Conservation (phyloP, 78 protist species). For the slime mould (Dictyostelium discoideum) region DNA sequence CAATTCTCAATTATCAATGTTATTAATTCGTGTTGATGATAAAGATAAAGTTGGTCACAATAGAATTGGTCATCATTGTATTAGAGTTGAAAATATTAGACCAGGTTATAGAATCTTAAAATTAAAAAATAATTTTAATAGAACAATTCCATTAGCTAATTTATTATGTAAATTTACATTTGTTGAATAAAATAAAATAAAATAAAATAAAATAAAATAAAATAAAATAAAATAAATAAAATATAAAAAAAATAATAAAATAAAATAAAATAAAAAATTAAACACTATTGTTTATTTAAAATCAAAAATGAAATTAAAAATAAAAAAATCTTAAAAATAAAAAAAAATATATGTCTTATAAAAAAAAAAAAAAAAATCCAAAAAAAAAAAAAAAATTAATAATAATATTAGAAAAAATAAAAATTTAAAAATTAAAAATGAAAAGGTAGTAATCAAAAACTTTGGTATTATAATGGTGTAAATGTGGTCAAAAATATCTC, state of each 20-base stretch:
- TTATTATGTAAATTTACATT: conserved; percentile 49
- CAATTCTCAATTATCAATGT: conserved; percentile 48
- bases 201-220: not conserved
- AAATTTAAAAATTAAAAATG: too few species aligned
- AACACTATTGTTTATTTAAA: too few species aligned
- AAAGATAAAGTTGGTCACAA: conserved; percentile 54
- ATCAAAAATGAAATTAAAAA: too few species aligned
- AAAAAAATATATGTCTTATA: too few species aligned
- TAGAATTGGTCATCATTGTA: conserved; percentile 65
- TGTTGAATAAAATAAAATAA: not conserved
- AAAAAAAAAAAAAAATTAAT: not conserved
- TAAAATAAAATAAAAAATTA: not conserved
- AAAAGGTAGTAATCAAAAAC: not conserved
- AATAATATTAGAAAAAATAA: too few species aligned
- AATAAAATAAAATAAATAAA: not conserved
- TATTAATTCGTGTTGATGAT: conserved; percentile 70
- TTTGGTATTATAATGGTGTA: not conserved
- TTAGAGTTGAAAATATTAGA: conserved; percentile 44
- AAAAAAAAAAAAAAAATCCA: not conserved
- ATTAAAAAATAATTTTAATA: conserved; percentile 27
- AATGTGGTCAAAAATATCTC: not conserved
- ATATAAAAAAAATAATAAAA: not conserved
- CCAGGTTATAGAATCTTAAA: conserved; percentile 48
- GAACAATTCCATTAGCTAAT: conserved; percentile 45
- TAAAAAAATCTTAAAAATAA: too few species aligned